These are phyloP conservation scores for Alternaria conjuncta DNA, from an alignment of 2,329 filamentous ascomycete species.

Conservation along the genomic window DNA sequence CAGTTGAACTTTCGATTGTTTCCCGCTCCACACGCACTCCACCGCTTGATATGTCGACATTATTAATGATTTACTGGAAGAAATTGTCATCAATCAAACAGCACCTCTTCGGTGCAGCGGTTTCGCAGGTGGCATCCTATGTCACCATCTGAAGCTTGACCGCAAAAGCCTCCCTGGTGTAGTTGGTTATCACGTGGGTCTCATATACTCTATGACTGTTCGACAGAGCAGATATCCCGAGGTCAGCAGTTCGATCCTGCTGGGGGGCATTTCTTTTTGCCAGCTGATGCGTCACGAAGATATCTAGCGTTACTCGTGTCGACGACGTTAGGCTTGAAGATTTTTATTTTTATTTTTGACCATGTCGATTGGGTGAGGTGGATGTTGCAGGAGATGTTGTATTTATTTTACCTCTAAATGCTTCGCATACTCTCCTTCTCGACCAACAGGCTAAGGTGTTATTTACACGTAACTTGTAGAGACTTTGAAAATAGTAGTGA, in stretches of 20 bases:
- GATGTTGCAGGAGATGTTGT: neutral
- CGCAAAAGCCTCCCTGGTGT: slow-evolving; percentile 11
- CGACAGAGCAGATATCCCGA: slow-evolving; percentile 8
- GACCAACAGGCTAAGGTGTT: neutral
- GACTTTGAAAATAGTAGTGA: neutral
- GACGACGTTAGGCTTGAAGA: neutral
- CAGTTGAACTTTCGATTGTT: neutral
- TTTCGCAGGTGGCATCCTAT: neutral
- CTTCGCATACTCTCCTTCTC: neutral
- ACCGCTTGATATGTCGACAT: rapidly evolving
- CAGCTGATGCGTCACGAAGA: rapidly evolving
- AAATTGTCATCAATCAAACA: slow-evolving; percentile 1
- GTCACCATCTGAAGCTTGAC: neutral
- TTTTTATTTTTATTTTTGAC: neutral
- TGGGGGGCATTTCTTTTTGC: slow-evolving; percentile 11
- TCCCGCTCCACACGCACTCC: neutral
- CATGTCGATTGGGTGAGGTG: neutral
- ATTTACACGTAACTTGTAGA: neutral
- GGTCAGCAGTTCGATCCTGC: slow-evolving; percentile 16
- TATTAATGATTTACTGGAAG: rapidly evolving
- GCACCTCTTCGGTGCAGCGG: neutral
- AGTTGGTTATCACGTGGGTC: slow-evolving; percentile 20
- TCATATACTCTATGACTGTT: slow-evolving; percentile 11
- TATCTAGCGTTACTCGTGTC: rapidly evolving
- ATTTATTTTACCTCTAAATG: neutral